Conservation (phyloP, 148 eudicot genomes). For the Chenopodium album region DNA sequence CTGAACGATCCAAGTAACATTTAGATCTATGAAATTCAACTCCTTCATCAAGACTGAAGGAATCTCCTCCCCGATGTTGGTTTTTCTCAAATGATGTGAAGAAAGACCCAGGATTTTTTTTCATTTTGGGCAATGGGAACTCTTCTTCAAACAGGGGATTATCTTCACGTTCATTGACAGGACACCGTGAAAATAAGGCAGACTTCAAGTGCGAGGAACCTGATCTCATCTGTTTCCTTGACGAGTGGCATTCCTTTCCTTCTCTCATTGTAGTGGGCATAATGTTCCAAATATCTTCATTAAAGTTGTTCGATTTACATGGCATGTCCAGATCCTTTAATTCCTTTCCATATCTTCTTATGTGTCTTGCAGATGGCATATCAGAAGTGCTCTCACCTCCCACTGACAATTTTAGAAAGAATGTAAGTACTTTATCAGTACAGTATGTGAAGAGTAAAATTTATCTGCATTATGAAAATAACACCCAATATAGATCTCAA, state of each 20-base stretch:
- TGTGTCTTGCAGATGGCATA: constrained; percentile 25
- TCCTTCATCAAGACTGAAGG: constrained; percentile 13
- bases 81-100: constrained; percentile 13
- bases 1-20: constrained; percentile 10
- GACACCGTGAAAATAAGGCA: constrained; percentile 16
- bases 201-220: constrained; percentile 12
- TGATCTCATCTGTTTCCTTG: constrained; percentile 21
- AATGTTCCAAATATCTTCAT: constrained; percentile 18
- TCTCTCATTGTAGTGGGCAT: constrained; percentile 15
- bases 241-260: constrained; percentile 12
- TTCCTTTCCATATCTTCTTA: constrained; percentile 18
- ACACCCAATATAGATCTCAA: not conserved
- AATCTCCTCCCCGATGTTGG: constrained; percentile 6
- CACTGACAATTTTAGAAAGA: constrained; percentile 20
- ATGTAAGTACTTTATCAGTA: not conserved
- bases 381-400: constrained; percentile 18
- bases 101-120: constrained; percentile 14
- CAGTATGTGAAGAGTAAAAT: not conserved
- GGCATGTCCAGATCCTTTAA: constrained; percentile 23
- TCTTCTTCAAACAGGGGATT: constrained; percentile 20
- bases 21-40: constrained; percentile 15
- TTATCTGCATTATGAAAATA: not conserved
- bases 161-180: constrained; percentile 20
- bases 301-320: constrained; percentile 15
- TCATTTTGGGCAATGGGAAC: constrained; percentile 14